Percentiles rank a stretch among this genome's conserved stretches.
Conservation (phyloP, 345 rosid species). For the Cochlearia excelsa region DNA sequence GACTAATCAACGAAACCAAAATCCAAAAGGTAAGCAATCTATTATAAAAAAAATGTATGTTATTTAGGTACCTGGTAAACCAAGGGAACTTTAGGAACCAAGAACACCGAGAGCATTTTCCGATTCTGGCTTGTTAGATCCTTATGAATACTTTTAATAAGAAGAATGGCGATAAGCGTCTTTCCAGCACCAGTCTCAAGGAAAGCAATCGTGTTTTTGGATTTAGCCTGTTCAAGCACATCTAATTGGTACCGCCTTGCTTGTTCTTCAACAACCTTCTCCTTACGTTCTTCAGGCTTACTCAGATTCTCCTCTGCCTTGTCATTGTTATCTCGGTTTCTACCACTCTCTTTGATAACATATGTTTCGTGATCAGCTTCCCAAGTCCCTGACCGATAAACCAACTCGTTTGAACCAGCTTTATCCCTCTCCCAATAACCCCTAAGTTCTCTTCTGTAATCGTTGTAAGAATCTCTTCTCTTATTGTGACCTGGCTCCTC, state of each 20-base stretch:
- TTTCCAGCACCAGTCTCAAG: constrained; percentile 99
- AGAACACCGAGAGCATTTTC: constrained; percentile 87
- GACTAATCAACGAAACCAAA: constrained; percentile 16
- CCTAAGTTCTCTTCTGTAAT: constrained; percentile 60
- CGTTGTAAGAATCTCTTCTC: constrained; percentile 49
- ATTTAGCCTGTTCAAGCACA: constrained; percentile 94
- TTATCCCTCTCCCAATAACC: constrained; percentile 99
- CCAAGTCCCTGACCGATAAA: constrained; percentile 79
- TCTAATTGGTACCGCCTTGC: constrained; percentile 92
- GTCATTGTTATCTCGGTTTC: constrained; percentile 42
- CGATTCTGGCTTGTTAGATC: constrained; percentile 59
- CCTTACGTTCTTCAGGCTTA: constrained; percentile 59
- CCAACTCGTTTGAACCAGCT: constrained; percentile 61
- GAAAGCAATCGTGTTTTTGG: constrained; percentile 86
- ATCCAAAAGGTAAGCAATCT: neutral
- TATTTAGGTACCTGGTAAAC: constrained; percentile 74
- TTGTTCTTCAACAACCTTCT: constrained; percentile 73
- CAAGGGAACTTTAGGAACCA: constrained; percentile 97
- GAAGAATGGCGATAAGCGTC: constrained; percentile 90
- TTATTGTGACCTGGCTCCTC: constrained; percentile 53
- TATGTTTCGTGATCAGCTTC: constrained; percentile 60
- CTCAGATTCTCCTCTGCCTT: constrained; percentile 39
- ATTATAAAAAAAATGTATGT: neutral
- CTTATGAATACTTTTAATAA: constrained; percentile 66
- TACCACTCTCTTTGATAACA: constrained; percentile 44